A percentile compares a stretch with the other conserved stretches of the same genome.
Evolutionary conservation across 2,329 filamentous ascomycete genomes (phyloP).

Genomic region (Colletotrichum orbiculare): DNA sequence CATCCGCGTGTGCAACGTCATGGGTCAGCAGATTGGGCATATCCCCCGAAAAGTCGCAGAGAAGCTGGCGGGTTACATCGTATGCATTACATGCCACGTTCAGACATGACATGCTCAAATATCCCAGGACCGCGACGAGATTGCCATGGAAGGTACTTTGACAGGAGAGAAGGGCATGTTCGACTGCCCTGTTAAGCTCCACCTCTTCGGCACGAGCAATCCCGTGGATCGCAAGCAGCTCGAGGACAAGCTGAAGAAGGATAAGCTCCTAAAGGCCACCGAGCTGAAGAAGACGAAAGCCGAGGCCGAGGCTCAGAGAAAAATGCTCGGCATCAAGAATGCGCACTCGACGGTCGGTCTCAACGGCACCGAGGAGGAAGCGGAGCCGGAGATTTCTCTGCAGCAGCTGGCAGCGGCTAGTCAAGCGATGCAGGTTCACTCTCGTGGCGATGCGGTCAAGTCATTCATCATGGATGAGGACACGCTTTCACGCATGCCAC

Average conservation of each 20-base stretch:
- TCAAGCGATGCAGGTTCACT: slow-evolving; percentile 74
- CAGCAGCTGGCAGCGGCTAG: slow-evolving; percentile 75
- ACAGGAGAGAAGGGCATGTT: slow-evolving; percentile 73
- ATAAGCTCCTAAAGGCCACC: slow-evolving; percentile 71
- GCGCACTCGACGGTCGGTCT: slow-evolving; percentile 53
- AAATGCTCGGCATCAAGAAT: slow-evolving; percentile 52
- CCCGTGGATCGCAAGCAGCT: slow-evolving; percentile 62
- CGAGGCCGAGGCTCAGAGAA: slow-evolving; percentile 64
- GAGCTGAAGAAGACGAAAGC: slow-evolving; percentile 65
- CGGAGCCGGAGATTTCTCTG: slow-evolving; percentile 59
- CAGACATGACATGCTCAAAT: slow-evolving; percentile 14
- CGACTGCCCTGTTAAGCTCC: slow-evolving; percentile 78
- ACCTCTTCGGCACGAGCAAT: slow-evolving; percentile 75
- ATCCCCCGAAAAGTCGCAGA: slow-evolving; percentile 73
- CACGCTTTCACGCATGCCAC: slow-evolving; percentile 76
- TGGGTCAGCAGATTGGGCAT: slow-evolving; percentile 81
- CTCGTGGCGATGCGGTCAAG: slow-evolving; percentile 73
- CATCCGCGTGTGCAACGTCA: slow-evolving; percentile 82
- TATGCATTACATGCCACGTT: slow-evolving; percentile 47
- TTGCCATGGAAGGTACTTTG: slow-evolving; percentile 76
- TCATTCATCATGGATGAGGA: slow-evolving; percentile 78
- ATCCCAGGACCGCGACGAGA: slow-evolving; percentile 63
- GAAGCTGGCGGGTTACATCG: slow-evolving; percentile 81
- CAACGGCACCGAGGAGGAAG: slow-evolving; percentile 40
- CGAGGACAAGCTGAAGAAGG: slow-evolving; percentile 70